These are phyloP conservation scores for Russula compacta DNA, from an alignment of 768 basidiomycete species.

Conservation along the genomic window DNA sequence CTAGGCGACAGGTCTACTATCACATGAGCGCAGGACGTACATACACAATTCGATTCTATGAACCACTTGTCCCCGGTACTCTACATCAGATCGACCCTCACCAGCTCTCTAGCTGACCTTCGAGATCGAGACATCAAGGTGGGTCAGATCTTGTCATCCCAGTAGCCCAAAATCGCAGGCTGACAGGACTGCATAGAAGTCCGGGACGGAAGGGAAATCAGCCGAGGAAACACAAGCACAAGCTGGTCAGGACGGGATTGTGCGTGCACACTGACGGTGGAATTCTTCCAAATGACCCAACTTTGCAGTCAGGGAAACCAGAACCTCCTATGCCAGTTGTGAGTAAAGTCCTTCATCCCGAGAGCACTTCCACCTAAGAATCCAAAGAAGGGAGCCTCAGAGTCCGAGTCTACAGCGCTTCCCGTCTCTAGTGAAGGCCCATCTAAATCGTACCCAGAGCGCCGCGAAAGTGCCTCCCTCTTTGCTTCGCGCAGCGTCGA, in stretches of 20 bases:
- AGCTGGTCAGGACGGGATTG: neutral
- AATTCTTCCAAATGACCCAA: neutral
- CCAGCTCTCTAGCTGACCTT: neutral
- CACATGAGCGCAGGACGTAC: neutral
- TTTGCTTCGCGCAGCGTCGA: neutral
- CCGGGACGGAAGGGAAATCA: neutral
- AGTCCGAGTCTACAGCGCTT: neutral
- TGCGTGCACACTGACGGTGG: neutral
- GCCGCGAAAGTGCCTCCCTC: neutral
- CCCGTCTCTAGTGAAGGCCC: neutral
- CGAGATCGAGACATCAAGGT: neutral
- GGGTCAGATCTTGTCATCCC: neutral
- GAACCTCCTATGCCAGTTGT: neutral
- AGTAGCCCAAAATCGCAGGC: neutral
- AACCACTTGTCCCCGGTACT: slow-evolving; percentile 11
- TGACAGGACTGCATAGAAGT: neutral
- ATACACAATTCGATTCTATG: neutral
- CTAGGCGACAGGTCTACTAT: neutral
- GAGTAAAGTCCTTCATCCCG: neutral
- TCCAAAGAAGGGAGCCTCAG: neutral
- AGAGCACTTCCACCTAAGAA: neutral
- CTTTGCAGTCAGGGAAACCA: neutral
- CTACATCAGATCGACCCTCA: slow-evolving; percentile 14
- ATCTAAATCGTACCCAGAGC: neutral
- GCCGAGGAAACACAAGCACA: neutral